Evolutionary conservation across 805 yeast species (phyloP).

Genomic region (Lipomyces kockii): DNA sequence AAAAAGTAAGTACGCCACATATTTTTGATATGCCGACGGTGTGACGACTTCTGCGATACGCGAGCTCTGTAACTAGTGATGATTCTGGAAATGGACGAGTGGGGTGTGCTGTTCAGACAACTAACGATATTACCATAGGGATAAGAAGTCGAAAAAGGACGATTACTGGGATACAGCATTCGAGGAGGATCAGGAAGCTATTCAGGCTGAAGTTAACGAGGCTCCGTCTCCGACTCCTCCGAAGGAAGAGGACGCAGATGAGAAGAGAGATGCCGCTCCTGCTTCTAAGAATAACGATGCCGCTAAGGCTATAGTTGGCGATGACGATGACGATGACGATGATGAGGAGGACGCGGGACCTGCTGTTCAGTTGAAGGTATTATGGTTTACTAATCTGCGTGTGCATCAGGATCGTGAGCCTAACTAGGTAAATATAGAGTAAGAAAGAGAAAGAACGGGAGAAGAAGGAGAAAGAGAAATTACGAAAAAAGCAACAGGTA

Average conservation of each 20-base stretch:
- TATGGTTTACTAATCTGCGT: slow-evolving; percentile 12
- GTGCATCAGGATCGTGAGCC: slow-evolving; percentile 30
- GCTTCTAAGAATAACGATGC: not conserved
- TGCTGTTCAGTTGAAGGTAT: slow-evolving; percentile 53
- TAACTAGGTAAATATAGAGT: slow-evolving; percentile 55
- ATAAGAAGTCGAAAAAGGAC: slow-evolving; percentile 38
- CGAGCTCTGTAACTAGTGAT: not conserved
- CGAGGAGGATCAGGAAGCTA: slow-evolving; percentile 37
- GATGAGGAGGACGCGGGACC: slow-evolving; percentile 67
- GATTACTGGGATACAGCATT: slow-evolving; percentile 41
- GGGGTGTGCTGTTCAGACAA: not conserved
- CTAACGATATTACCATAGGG: slow-evolving; percentile 22
- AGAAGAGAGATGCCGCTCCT: not conserved
- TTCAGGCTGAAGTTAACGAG: slow-evolving; percentile 12
- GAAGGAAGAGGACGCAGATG: slow-evolving; percentile 7
- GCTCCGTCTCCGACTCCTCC: slow-evolving; percentile 37
- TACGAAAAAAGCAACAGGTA: slow-evolving; percentile 82
- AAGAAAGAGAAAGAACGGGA: slow-evolving; percentile 97
- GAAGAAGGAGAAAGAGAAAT: slow-evolving; percentile 69
- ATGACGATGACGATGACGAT: slow-evolving; percentile 51
- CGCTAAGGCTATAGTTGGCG: slow-evolving; percentile 10
- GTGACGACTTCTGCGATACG: not conserved
- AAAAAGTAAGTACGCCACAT: slow-evolving; percentile 11
- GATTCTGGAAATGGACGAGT: not conserved
- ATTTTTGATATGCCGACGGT: not conserved